These are phyloP conservation scores for Rhizophora apiculata DNA, from an alignment of 345 rosid species.

Conservation along the genomic window DNA sequence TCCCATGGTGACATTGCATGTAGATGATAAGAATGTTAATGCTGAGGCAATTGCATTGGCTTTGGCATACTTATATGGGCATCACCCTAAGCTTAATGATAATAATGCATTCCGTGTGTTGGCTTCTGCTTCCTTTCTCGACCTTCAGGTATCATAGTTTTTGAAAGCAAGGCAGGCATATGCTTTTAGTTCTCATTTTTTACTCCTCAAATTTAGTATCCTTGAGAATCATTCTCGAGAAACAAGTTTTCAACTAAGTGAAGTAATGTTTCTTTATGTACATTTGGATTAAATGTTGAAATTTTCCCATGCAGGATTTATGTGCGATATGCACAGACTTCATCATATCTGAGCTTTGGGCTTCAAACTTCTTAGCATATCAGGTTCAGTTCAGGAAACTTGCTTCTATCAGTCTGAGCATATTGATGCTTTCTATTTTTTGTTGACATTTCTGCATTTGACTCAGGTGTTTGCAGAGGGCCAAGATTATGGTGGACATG, in stretches of 20 bases:
- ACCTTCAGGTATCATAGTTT: conserved; percentile 65
- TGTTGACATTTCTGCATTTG: conserved; percentile 5
- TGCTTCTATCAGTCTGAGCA: neutral
- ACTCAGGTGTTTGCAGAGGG: conserved; percentile 89
- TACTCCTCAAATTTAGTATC: neutral
- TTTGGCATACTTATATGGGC: conserved; percentile 85
- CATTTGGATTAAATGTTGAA: neutral
- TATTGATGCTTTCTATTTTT: neutral
- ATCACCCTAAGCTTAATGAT: conserved; percentile 84
- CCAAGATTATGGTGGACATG: conserved; percentile 95
- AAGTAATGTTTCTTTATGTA: no score
- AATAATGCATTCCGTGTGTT: conserved; percentile 83
- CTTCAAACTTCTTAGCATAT: conserved; percentile 83
- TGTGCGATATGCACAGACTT: conserved; percentile 96
- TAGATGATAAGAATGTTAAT: conserved; percentile 90
- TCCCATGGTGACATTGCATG: conserved; percentile 62
- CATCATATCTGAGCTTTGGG: conserved; percentile 85
- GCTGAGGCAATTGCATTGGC: conserved; percentile 78
- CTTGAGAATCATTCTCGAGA: conserved; percentile 6
- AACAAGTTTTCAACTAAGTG: no score
- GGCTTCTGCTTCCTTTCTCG: conserved; percentile 98
- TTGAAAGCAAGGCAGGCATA: neutral
- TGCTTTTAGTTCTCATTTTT: neutral
- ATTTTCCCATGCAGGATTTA: conserved; percentile 57
- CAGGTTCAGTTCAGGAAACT: conserved; percentile 49